Conservation (phyloP, 768 basidiomycete species). For the Lentinula aciculospora region DNA sequence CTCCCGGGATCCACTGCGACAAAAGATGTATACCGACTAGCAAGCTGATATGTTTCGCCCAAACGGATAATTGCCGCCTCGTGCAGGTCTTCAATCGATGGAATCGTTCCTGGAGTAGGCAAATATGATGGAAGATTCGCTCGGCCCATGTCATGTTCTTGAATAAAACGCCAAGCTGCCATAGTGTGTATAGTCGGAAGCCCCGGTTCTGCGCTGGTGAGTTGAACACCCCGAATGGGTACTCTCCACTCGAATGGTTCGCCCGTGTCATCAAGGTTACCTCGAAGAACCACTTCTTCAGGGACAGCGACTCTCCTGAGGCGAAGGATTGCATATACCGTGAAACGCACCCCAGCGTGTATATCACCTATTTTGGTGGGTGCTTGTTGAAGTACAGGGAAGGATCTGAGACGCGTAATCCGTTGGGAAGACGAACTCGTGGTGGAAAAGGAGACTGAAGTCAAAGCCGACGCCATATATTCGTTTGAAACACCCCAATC, state of each 20-base stretch:
- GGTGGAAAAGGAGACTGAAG: constrained; percentile 14
- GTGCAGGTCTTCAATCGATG: constrained; percentile 26
- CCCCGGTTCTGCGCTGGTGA: constrained; percentile 25
- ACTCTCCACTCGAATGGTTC: constrained; percentile 23
- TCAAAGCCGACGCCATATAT: constrained; percentile 8
- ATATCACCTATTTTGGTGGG: constrained; percentile 26
- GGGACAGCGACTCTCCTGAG: constrained; percentile 23
- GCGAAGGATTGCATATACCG: constrained; percentile 27
- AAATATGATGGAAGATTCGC: constrained; percentile 26
- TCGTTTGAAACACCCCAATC: constrained; percentile 42
- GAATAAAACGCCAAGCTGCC: constrained; percentile 49
- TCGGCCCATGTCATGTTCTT: constrained; percentile 35
- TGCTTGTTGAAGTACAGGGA: constrained; percentile 29
- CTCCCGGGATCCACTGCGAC: constrained; percentile 41
- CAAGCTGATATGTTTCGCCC: constrained; percentile 46
- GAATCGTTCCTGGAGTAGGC: constrained; percentile 12
- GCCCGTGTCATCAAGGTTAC: constrained; percentile 28
- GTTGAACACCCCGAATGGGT: constrained; percentile 24
- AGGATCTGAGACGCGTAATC: constrained; percentile 17
- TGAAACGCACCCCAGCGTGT: constrained; percentile 28
- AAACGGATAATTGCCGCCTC: constrained; percentile 44
- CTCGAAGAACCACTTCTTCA: constrained; percentile 24
- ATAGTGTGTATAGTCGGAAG: constrained; percentile 45
- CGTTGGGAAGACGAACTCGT: constrained; percentile 12
- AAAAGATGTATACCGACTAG: constrained; percentile 50